Evolutionary conservation across 192 early-diverging fungal species (phyloP), one percentile per base, ranked within the genome.

Genomic region (Radiomyces spectabilis): DNA sequence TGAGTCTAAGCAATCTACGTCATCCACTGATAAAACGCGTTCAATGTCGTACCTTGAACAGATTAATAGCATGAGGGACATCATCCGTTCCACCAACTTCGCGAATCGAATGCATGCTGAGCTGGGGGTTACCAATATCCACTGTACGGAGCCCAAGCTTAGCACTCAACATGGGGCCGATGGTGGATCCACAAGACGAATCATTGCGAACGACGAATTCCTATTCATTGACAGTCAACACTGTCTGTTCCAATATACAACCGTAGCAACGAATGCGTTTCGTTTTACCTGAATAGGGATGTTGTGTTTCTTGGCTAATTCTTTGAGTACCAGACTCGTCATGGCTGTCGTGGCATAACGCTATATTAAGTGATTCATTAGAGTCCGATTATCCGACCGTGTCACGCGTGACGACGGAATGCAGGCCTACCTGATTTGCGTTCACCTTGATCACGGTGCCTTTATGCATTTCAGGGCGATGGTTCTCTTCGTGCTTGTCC

Each of bases 101-200:
- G 43, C 95, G 92, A 70, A 94, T 86, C 53, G 91, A 94, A 71
- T 98, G 97, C 97, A 97, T 99, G 57, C 86, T 88, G 55, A 96
- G 68, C 71, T 98, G 91, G 25, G 95, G 86, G 58, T 93, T 95
- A 41, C 97, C 95, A 33, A 98, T 85, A 75, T 99, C 93, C 74
- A 56, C 76, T 27, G 97, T 99, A 59, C 95, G 82, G 35, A 99
- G 67, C 16, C 97, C 97, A 31, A 99, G 78, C 56, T 95, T 88
- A 4, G 93, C 84, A 63, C 82, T 86, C 21, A 99, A 73, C 86
- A 99, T 93, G 16, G 97, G 97, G 3, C 97, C 97, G 65, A 99
- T 99, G 15, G 95, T 98, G 18, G 86, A 89, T 3, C 97, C 97
- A 64, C 97, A 98, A 30, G 49, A 78, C 42, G 81, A 87, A 61